Percentiles rank a stretch among this genome's conserved stretches.
Conservation (phyloP, 768 basidiomycete species). For the Collybia sp. region DNA sequence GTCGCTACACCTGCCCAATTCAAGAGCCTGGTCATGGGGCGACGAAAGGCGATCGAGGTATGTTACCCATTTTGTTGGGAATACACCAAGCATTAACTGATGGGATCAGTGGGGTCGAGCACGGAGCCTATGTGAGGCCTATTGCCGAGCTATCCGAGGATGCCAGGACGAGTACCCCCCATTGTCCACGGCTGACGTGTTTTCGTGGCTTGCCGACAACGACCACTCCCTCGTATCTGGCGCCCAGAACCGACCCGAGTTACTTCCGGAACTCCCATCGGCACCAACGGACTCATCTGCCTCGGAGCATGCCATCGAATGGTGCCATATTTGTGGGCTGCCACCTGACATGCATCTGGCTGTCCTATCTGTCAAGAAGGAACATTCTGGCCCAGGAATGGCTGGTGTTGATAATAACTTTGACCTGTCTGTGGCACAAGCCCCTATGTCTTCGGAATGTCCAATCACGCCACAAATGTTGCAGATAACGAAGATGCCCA, state of each 20-base stretch:
- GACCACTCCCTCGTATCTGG: slow-evolving; percentile 9
- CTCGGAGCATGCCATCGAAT: slow-evolving; percentile 5
- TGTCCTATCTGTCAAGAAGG: slow-evolving; percentile 13
- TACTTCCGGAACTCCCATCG: not conserved
- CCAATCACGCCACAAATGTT: slow-evolving; percentile 16
- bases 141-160: slow-evolving; percentile 17
- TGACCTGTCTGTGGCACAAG: too few species aligned
- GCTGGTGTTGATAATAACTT: not conserved
- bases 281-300: not conserved
- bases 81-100: slow-evolving; percentile 1
- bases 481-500: slow-evolving; percentile 23
- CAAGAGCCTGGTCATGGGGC: slow-evolving; percentile 31
- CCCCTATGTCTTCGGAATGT: slow-evolving; percentile 8
- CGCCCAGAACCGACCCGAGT: slow-evolving; percentile 20
- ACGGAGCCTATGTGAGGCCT: slow-evolving; percentile 38
- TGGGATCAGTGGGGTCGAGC: slow-evolving; percentile 41
- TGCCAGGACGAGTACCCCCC: slow-evolving; percentile 12
- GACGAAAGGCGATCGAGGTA: slow-evolving; percentile 51
- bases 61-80: slow-evolving; percentile 3
- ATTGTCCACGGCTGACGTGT: slow-evolving; percentile 40
- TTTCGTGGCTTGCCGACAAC: slow-evolving; percentile 38
- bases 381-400: slow-evolving; percentile 1
- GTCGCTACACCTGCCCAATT: slow-evolving; percentile 28
- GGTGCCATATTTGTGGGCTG: slow-evolving; percentile 28
- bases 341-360: slow-evolving; percentile 13